These are phyloP conservation scores for Lachnellula willkommii DNA, from an alignment of 2,329 filamentous ascomycete species.

Conservation along the genomic window DNA sequence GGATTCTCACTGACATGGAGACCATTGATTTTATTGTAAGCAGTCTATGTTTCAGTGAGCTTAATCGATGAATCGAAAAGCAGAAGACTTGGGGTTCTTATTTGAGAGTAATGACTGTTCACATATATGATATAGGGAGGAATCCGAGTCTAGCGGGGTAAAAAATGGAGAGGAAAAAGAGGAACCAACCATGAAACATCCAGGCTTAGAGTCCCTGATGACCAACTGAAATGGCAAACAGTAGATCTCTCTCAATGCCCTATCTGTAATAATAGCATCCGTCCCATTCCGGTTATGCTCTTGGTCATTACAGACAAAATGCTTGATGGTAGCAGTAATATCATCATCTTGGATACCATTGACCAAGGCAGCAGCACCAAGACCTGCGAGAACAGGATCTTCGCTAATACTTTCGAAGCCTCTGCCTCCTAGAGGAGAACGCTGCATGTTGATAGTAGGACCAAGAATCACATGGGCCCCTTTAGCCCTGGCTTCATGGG, in stretches of 20 bases:
- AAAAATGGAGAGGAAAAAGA: not conserved
- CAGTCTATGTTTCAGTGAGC: slow-evolving; percentile 23
- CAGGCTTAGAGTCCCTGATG: slow-evolving; percentile 37
- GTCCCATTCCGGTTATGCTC: slow-evolving; percentile 35
- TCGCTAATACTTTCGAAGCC: slow-evolving; percentile 45
- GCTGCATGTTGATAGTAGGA: slow-evolving; percentile 50
- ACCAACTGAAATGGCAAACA: slow-evolving; percentile 42
- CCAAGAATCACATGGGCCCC: slow-evolving; percentile 67
- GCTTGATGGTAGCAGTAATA: slow-evolving; percentile 42
- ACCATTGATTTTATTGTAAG: slow-evolving; percentile 44
- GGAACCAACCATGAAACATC: slow-evolving; percentile 37
- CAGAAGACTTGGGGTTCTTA: too few relatives aligned
- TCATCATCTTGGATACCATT: slow-evolving; percentile 40
- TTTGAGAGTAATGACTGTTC: not conserved
- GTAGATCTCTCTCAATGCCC: slow-evolving; percentile 40
- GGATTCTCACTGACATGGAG: slow-evolving; percentile 39
- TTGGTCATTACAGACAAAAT: slow-evolving; percentile 43
- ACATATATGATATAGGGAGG: not conserved
- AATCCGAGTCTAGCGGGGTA: not conserved
- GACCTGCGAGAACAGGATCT: slow-evolving; percentile 43
- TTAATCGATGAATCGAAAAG: too few relatives aligned
- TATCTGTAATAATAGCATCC: slow-evolving; percentile 35
- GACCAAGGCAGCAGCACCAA: slow-evolving; percentile 39
- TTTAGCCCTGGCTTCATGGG: slow-evolving; percentile 60
- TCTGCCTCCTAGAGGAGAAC: slow-evolving; percentile 43